Evolutionary conservation across 164 flowering plant genomes (phyloP), one percentile per base, ranked within the genome.

Genomic region (Dillenia turbinata): DNA sequence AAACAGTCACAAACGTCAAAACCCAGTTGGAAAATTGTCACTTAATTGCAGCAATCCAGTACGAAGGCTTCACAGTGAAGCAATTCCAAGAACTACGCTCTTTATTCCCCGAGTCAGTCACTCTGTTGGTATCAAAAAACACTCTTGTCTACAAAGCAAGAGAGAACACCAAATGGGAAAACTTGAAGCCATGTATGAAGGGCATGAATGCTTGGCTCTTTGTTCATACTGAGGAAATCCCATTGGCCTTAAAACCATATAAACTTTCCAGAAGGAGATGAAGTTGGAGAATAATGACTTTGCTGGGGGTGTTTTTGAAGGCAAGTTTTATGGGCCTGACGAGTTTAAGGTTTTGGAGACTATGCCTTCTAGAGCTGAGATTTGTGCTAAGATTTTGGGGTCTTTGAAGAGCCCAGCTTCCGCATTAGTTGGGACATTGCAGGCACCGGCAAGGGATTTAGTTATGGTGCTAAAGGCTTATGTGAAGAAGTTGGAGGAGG

Each of bases 201-300:
- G 99, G 99, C 7, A 91, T 89, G 97, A 89, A 89, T 48, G 97
- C 85, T 3, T 95, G 92, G 93, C 75, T 92, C 10, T 95, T 95
- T 55, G 94, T 95, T 9, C 96, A 89, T 72, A 76, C 74, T 33
- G 99, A 95, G 59, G 99, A 92, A 61, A 87, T 95, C 57, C 96
- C 97, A 0, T 75, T 64, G 1, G 97, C 96, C 0, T 52, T 95
- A 15, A 92, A 90, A 65, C 97, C 96, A 10, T 92, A 86, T 61
- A 50, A 66, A 60, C 48, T 5, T 95, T 95, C 61, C 97, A 88
- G 84, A 85, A 76, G 80, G 99, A 86, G 84, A 76, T 64, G 80
- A 88, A 85, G 72, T 65, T 89, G 50, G 96, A 88, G 24, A 82
- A 79, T 10, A 95, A 91, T 69, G 96, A 95, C 24, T 92, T 89